These are phyloP conservation scores for Halenospora varia DNA, from an alignment of 495 filamentous ascomycete species.

Conservation along the genomic window DNA sequence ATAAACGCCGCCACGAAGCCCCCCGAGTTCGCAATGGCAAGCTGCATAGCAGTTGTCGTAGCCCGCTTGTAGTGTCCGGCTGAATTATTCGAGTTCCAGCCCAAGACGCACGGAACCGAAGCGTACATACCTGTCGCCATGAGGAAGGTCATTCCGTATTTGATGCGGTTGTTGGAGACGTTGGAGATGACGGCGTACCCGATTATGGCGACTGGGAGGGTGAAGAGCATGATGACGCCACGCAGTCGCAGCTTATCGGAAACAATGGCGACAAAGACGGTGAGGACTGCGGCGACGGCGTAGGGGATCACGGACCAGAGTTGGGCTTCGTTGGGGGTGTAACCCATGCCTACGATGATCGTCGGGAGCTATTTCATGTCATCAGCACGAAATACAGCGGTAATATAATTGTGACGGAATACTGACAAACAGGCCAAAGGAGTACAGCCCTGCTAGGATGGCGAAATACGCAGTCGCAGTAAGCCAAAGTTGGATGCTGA, in stretches of 20 bases:
- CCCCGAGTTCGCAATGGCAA: slow-evolving; percentile 73
- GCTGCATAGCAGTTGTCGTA: slow-evolving; percentile 76
- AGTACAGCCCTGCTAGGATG: slow-evolving; percentile 58
- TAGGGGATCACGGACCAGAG: slow-evolving; percentile 67
- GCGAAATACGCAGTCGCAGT: slow-evolving; percentile 44
- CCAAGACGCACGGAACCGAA: slow-evolving; percentile 67
- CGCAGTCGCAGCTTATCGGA: slow-evolving; percentile 51
- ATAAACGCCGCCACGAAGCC: slow-evolving; percentile 67
- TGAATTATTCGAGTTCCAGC: slow-evolving; percentile 82
- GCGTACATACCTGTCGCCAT: slow-evolving; percentile 72
- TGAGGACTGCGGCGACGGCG: slow-evolving; percentile 55
- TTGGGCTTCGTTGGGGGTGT: slow-evolving; percentile 60
- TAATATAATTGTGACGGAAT: too few species aligned
- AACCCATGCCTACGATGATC: slow-evolving; percentile 63
- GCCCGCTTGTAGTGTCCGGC: slow-evolving; percentile 75
- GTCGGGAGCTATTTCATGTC: too few species aligned
- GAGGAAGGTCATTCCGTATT: slow-evolving; percentile 73
- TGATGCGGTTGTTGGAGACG: slow-evolving; percentile 57
- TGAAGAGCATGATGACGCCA: slow-evolving; percentile 55
- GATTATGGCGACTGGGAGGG: slow-evolving; percentile 45
- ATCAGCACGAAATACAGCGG: too few species aligned
- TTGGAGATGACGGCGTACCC: slow-evolving; percentile 65
- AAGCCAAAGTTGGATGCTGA: slow-evolving; percentile 51
- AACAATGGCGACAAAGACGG: slow-evolving; percentile 46
- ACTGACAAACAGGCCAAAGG: slow-evolving; percentile 63